Base-by-base conservation (phyloP, 768 basidiomycete species). In the Rickenella mellea region DNA sequence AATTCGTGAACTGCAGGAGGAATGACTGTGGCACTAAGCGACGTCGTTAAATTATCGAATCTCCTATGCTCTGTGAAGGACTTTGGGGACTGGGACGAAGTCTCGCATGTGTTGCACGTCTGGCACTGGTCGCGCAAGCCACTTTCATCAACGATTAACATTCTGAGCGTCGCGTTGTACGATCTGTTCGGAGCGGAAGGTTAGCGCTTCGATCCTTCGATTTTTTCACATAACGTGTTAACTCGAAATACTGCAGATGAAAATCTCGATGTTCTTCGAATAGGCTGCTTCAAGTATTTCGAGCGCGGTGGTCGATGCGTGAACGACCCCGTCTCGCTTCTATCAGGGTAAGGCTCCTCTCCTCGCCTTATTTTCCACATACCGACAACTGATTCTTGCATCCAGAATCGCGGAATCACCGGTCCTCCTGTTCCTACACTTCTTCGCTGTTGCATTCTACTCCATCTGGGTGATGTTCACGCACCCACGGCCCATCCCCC, bases 281-380 rank as follows among this genome's bases (percentile, higher is more conserved):
- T 70, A 2, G 96, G 94, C 0, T 98, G 96, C 61, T 96, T 99
- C 74, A 90, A 89, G 55, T 99, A 98, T 63, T 96, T 99, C 52
- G 90, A 94, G 57, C 71, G 77, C 4, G 96, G 96, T 11, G 96
- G 96, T 1, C 79, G 89, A 51, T 88, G 88, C 51, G 60, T 97
- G 41, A 70, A 75, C 32, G 96, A 85, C 1, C 96, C 96, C 1
- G 91, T 97, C 7, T 83, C 81, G 7, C 72, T 99, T 4, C 77
- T 99, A 9, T 80, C 91, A 12, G 93, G 79, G 90, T 92, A 54
- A 46, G 78, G 65, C 11, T 31, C 27, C 39, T 20, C n/a, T 19
- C 20, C 22, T 19, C 21, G 12, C 26, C 27, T 29, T 39, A 14
- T 24, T 14, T 17, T 28, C 8, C 25, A 1, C 24, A 12, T 21